Percentiles rank a stretch among this genome's conserved stretches.
phyloP scores from a whole-genome alignment of 2,329 filamentous ascomycete species.

The Diplodia seriata region DNA sequence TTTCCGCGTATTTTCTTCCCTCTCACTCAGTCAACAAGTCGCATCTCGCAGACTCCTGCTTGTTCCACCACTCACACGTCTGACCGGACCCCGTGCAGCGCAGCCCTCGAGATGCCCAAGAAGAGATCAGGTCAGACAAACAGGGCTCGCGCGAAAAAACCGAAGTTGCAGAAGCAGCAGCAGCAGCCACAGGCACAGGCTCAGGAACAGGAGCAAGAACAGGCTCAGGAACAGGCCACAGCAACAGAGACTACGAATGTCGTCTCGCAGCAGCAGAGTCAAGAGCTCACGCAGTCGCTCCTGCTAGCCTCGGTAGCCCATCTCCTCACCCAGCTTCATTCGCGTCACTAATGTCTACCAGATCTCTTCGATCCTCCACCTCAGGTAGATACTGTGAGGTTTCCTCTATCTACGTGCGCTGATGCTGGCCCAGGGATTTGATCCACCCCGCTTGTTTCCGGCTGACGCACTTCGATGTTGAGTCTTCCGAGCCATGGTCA shows the following conservation, averaged over 20 bases:
- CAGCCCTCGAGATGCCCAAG: background rate
- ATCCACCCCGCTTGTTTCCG: constrained; percentile 45
- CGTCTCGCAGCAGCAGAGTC: constrained; percentile 53
- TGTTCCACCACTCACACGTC: too few relatives aligned
- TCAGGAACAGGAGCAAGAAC: constrained; percentile 40
- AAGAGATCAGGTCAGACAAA: background rate
- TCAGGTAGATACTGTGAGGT: background rate
- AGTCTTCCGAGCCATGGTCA: constrained; percentile 36
- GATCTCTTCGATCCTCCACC: constrained; percentile 11
- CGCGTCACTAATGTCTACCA: background rate
- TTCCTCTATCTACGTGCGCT: background rate
- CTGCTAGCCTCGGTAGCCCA: constrained; percentile 53
- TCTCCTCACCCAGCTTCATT: too few relatives aligned
- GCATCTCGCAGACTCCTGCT: background rate
- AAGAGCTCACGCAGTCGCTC: constrained; percentile 56
- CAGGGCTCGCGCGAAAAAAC: background rate
- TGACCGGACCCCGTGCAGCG: background rate
- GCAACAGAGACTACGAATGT: background rate
- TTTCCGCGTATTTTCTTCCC: background rate
- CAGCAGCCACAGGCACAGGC: constrained; percentile 40
- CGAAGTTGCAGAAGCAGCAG: too few relatives aligned
- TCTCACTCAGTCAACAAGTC: background rate
- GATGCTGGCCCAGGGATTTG: constrained; percentile 37
- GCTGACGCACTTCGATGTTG: constrained; percentile 38
- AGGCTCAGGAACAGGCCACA: constrained; percentile 46